These are phyloP conservation scores for Monosporascus sp. DNA, from an alignment of 2,329 filamentous ascomycete species.

Conservation along the genomic window DNA sequence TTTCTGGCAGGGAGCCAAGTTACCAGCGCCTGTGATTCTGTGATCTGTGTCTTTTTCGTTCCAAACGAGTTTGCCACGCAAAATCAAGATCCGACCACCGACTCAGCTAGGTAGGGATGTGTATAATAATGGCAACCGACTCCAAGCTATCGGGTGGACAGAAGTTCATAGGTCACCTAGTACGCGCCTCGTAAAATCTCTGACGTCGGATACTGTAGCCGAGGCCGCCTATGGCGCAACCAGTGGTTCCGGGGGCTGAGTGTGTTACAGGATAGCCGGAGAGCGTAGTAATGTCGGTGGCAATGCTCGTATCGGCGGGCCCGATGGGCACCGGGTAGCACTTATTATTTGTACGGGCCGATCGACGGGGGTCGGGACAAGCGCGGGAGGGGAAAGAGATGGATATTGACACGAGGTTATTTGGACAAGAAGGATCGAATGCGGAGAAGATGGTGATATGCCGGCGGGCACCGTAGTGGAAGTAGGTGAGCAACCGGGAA, in stretches of 20 bases:
- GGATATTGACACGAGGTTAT: not conserved
- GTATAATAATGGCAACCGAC: slow-evolving; percentile 2
- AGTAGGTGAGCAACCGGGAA: not conserved
- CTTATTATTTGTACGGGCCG: not conserved
- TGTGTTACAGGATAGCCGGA: not conserved
- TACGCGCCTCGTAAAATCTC: slow-evolving; percentile 8
- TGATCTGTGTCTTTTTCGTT: not conserved
- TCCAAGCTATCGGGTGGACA: slow-evolving; percentile 4
- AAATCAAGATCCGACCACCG: slow-evolving; percentile 5
- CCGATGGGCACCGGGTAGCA: slow-evolving; percentile 5
- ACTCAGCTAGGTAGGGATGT: slow-evolving; percentile 7
- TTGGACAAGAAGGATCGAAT: too few relatives aligned
- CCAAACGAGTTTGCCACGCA: slow-evolving; percentile 11
- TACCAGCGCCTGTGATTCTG: not conserved
- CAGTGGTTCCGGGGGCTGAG: slow-evolving; percentile 5
- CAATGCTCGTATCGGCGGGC: slow-evolving; percentile 16
- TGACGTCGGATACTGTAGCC: slow-evolving; percentile 9
- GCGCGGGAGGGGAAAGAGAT: not conserved
- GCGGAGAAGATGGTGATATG: not conserved
- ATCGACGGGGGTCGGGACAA: not conserved
- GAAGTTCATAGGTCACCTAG: slow-evolving; percentile 10
- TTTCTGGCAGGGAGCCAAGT: not conserved
- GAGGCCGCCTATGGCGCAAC: slow-evolving; percentile 4
- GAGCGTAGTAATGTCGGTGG: slow-evolving; percentile 17
- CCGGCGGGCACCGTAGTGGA: not conserved